Evolutionary conservation across 441 rosid species (phyloP).

Genomic region (Caryocar brasiliense): DNA sequence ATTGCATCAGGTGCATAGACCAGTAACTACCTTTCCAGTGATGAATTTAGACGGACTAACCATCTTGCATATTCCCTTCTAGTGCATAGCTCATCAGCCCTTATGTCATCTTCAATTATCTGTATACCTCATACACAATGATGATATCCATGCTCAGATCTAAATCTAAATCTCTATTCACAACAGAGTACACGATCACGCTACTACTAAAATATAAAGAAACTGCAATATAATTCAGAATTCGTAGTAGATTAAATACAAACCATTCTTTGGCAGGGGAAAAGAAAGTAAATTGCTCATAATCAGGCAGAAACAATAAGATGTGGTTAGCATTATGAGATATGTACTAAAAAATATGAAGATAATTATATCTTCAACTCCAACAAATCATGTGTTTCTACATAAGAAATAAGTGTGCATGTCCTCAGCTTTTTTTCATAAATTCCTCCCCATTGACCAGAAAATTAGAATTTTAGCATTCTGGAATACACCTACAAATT

Average conservation of each 20-base stretch:
- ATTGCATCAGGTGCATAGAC: not conserved
- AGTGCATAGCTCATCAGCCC: slow-evolving; percentile 64
- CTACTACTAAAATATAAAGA: not conserved
- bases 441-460: not conserved
- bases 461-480: not conserved
- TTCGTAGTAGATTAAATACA: not conserved
- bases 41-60: slow-evolving; percentile 52
- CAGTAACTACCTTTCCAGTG: slow-evolving; percentile 60
- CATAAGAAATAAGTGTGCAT: not conserved
- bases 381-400: not conserved
- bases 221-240: slow-evolving; percentile 1
- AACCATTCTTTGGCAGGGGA: not conserved
- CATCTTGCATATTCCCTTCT: slow-evolving; percentile 87
- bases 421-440: not conserved
- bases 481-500: not conserved
- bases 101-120: slow-evolving; percentile 60
- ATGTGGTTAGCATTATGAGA: not conserved
- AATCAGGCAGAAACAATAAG: not conserved
- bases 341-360: not conserved
- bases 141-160: slow-evolving; percentile 38
- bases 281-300: not conserved
- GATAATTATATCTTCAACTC: not conserved
- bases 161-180: slow-evolving; percentile 17
- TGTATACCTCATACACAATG: slow-evolving; percentile 40
- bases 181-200: not conserved